A percentile compares a stretch with the other conserved stretches of the same genome.
phyloP scores from a whole-genome alignment of 2,329 filamentous ascomycete species.

The Xylaria digitata region DNA sequence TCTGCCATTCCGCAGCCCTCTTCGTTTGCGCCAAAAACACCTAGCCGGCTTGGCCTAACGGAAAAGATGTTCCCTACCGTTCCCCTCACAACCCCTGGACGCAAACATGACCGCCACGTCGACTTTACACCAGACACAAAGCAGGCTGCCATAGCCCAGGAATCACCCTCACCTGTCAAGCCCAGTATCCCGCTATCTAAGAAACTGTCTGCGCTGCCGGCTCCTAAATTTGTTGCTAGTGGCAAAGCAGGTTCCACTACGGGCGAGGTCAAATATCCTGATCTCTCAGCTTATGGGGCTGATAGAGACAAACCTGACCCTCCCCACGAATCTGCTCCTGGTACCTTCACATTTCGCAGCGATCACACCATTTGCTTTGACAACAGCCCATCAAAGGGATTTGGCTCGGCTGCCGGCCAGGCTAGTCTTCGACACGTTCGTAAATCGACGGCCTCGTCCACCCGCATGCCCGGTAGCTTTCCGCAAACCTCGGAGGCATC shows the following conservation, averaged over 20 bases:
- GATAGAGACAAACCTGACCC: slow-evolving; percentile 40
- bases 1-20: slow-evolving; percentile 62
- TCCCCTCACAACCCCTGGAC: slow-evolving; percentile 73
- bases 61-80: slow-evolving; percentile 65
- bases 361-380: slow-evolving; percentile 73
- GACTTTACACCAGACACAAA: slow-evolving; percentile 81
- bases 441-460: slow-evolving; percentile 58
- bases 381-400: slow-evolving; percentile 60
- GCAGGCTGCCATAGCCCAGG: slow-evolving; percentile 56
- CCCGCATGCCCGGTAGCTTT: slow-evolving; percentile 67
- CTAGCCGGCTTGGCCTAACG: slow-evolving; percentile 54
- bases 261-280: slow-evolving; percentile 62
- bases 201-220: slow-evolving; percentile 51
- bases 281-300: slow-evolving; percentile 58
- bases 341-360: slow-evolving; percentile 73
- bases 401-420: slow-evolving; percentile 69
- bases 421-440: slow-evolving; percentile 71
- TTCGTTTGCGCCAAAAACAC: slow-evolving; percentile 58
- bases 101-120: slow-evolving; percentile 77
- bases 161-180: slow-evolving; percentile 69
- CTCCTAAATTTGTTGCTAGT: slow-evolving; percentile 50
- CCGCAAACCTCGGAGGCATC: slow-evolving; percentile 51
- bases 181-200: slow-evolving; percentile 58
- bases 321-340: slow-evolving; percentile 58
- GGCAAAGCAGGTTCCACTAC: slow-evolving; percentile 46